Evolutionary conservation across 495 filamentous ascomycete genomes (phyloP).

Genomic region (Penicillium dipodomyicola): DNA sequence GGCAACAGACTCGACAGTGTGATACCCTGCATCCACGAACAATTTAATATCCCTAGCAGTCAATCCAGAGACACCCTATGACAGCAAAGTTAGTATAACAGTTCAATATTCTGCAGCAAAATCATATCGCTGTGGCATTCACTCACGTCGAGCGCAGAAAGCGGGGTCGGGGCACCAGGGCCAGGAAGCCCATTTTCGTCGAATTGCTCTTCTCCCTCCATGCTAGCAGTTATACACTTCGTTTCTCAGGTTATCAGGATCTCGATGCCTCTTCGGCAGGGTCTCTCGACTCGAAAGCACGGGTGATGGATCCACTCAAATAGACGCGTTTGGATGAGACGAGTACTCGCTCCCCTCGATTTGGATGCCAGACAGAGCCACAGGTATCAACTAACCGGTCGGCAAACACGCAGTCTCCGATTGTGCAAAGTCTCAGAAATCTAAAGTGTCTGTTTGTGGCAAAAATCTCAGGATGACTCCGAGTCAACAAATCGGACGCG

Average conservation of each 20-base stretch:
- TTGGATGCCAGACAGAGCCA: not conserved
- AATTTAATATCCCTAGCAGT: conserved; percentile 94
- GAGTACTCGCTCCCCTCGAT: not conserved
- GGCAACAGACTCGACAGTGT: conserved; percentile 92
- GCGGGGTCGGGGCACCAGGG: conserved; percentile 92
- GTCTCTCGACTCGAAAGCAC: not conserved
- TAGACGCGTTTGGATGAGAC: conserved; percentile 7
- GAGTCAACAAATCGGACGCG: conserved; percentile 34
- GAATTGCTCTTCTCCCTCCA: conserved; percentile 56
- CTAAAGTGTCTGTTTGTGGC: conserved; percentile 24
- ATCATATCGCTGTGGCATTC: not conserved
- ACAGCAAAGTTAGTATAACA: conserved; percentile 13
- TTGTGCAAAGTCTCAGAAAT: not conserved
- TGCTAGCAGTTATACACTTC: conserved; percentile 55
- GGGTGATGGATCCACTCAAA: not conserved
- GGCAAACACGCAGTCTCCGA: conserved; percentile 2
- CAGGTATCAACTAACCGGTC: not conserved
- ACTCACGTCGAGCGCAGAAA: conserved; percentile 79
- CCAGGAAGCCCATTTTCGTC: conserved; percentile 67
- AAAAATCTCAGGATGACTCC: conserved; percentile 16
- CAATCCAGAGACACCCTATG: conserved; percentile 73
- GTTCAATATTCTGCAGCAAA: not conserved
- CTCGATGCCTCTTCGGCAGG: not conserved
- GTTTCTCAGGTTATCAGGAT: not conserved
- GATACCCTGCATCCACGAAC: conserved; percentile 85